Conservation (phyloP, 2,329 filamentous ascomycete genomes). For the Penicillium polonicum region DNA sequence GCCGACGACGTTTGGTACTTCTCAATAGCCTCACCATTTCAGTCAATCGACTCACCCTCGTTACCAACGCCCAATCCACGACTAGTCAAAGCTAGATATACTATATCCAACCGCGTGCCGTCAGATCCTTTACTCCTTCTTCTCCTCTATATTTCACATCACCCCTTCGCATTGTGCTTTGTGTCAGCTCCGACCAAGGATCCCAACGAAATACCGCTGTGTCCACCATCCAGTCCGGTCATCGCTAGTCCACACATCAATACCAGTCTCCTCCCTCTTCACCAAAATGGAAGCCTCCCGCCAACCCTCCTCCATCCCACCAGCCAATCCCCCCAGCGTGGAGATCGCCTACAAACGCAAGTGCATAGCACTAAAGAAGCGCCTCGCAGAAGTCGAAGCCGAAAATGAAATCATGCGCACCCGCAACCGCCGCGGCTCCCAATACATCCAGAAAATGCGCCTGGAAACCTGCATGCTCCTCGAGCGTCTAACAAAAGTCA, state of each 20-base stretch:
- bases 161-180: slow-evolving; percentile 2
- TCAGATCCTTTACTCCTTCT: neutral
- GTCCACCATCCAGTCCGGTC: neutral
- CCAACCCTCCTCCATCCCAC: slow-evolving; percentile 28
- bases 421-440: slow-evolving; percentile 74
- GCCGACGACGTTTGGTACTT: neutral
- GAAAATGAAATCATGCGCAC: slow-evolving; percentile 82
- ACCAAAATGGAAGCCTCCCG: slow-evolving; percentile 31
- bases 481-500: slow-evolving; percentile 42
- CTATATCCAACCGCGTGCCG: neutral
- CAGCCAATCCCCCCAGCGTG: slow-evolving; percentile 74
- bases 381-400: slow-evolving; percentile 86
- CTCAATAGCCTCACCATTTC: neutral
- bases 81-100: neutral
- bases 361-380: slow-evolving; percentile 90
- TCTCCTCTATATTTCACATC: neutral
- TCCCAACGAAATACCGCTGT: neutral
- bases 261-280: neutral
- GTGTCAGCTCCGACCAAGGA: neutral
- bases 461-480: slow-evolving; percentile 54
- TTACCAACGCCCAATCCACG: neutral
- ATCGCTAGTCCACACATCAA: neutral
- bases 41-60: slow-evolving; percentile 1
- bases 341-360: slow-evolving; percentile 95
- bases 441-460: slow-evolving; percentile 87